Conservation (phyloP, 192 early-diverging fungal genomes). For the Umbelopsis sp. region DNA sequence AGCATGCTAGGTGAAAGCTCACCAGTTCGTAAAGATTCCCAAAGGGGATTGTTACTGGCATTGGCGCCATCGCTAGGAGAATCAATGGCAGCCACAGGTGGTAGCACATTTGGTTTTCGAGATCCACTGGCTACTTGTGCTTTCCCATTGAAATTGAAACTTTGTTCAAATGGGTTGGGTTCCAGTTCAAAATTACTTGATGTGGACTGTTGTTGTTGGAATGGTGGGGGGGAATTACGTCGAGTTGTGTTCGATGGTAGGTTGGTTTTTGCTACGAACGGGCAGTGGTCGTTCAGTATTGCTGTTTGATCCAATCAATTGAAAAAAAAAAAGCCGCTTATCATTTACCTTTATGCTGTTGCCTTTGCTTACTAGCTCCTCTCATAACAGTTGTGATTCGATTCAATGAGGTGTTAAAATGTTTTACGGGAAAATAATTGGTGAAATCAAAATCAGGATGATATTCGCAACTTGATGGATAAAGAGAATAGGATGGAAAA, state of each 20-base stretch:
- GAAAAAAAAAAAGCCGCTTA: too few relatives aligned
- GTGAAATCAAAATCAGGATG: too few relatives aligned
- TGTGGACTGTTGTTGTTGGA: background rate
- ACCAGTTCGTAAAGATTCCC: conserved; percentile 65
- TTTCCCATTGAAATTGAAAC: conserved; percentile 52
- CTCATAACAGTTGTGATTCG: too few relatives aligned
- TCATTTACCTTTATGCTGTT: too few relatives aligned
- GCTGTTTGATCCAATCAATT: too few relatives aligned
- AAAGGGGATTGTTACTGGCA: conserved; percentile 27
- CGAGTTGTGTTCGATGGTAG: background rate
- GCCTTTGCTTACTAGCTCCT: too few relatives aligned
- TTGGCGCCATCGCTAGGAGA: conserved; percentile 44
- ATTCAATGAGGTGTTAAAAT: too few relatives aligned
- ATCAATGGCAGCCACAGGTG: conserved; percentile 63
- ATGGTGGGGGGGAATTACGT: background rate
- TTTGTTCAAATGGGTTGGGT: conserved; percentile 85
- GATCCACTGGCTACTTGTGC: conserved; percentile 13
- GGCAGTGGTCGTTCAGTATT: too few relatives aligned
- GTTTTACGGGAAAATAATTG: too few relatives aligned
- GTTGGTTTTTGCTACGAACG: too few relatives aligned
- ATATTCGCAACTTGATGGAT: too few relatives aligned
- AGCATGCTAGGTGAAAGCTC: conserved; percentile 74
- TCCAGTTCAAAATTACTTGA: conserved; percentile 72
- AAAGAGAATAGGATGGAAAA: too few relatives aligned
- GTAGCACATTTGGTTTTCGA: conserved; percentile 59